Evolutionary conservation across 2,329 filamentous ascomycete genomes (phyloP), one percentile per base, ranked within the genome.

Genomic region (Ophiobolus disseminans): DNA sequence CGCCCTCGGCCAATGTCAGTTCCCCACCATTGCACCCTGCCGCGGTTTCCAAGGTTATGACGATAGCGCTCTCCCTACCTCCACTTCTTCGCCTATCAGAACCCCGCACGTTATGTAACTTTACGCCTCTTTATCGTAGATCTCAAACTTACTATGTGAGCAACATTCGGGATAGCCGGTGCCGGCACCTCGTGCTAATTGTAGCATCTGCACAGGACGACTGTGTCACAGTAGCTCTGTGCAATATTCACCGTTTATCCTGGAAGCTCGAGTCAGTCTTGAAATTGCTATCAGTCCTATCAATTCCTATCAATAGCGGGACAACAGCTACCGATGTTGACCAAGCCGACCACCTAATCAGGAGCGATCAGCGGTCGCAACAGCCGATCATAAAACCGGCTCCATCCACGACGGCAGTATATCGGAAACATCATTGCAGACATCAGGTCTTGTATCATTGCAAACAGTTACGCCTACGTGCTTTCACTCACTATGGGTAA

Each of bases 401-500:
- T 14, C 30, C 10, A 32, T 14, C 30, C 16, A 32, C 30, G 30
- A 32, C 30, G 16, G 10, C 22, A 4, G 17, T 14, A 7, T 28
- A 37, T 22, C 32, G n/a, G 31, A 23, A 45, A 38, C 23, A 20
- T 26, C 40, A 28, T 19, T 16, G 14, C 5, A 10, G 9, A 20
- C 34, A 11, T 36, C 11, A 22, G n/a, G 9, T 22, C 17, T 11
- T 20, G 5, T 6, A 40, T 17, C 22, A 16, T 11, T 11, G 23
- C 22, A 22, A 40, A 21, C 38, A 14, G 23, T 21, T 14, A 14
- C 23, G 19, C 11, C 22, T 19, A 10, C 6, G 31, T 11, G n/a
- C 9, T 21, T 17, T 19, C 22, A 38, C n/a, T 26, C 41, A 55
- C 9, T 11, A 72, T 70, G 68, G 51, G 58, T 11, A 63, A 62